Evolutionary conservation across 1,284 basidiomycete genomes (phyloP).

Genomic region (Ustilago tritici): DNA sequence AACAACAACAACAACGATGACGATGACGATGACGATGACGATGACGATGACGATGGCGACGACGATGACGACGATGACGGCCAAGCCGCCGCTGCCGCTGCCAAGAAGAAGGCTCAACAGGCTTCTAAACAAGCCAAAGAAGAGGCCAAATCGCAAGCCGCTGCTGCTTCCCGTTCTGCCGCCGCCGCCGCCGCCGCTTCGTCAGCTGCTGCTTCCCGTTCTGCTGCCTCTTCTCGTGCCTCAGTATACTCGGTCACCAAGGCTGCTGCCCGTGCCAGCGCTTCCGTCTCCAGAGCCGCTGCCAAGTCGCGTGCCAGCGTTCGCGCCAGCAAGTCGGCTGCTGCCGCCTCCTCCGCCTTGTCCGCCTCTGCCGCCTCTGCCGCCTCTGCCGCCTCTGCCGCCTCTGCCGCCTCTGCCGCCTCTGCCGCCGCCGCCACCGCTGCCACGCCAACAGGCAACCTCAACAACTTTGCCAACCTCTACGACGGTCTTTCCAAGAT

Average conservation of each 20-base stretch:
- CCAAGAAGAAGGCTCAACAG: slow-evolving; percentile 38
- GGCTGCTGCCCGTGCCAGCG: slow-evolving; percentile 44
- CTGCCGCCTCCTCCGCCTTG: slow-evolving; percentile 23
- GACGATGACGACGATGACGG: not conserved
- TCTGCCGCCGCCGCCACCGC: slow-evolving; percentile 41
- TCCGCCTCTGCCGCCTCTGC: slow-evolving; percentile 36
- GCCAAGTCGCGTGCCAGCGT: slow-evolving; percentile 35
- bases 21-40: slow-evolving; percentile 12
- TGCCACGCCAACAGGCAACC: slow-evolving; percentile 55
- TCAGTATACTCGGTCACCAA: slow-evolving; percentile 50
- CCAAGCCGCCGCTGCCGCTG: slow-evolving; percentile 19
- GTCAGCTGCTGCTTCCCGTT: slow-evolving; percentile 41
- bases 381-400: slow-evolving; percentile 36
- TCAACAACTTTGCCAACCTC: slow-evolving; percentile 64
- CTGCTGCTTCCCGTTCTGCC: slow-evolving; percentile 30
- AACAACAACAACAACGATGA: slow-evolving; percentile 16
- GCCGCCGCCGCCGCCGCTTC: slow-evolving; percentile 40
- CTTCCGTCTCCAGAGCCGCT: slow-evolving; percentile 35
- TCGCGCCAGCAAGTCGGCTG: slow-evolving; percentile 41
- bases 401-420: slow-evolving; percentile 32
- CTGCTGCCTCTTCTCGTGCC: slow-evolving; percentile 46
- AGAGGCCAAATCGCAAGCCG: slow-evolving; percentile 26
- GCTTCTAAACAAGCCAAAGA: slow-evolving; percentile 37
- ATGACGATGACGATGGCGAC: not conserved
- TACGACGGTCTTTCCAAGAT: slow-evolving; percentile 64